A percentile compares a stretch with the other conserved stretches of the same genome.
phyloP scores from a whole-genome alignment of 257 asterid genomes.

The Eustoma russellianum region DNA sequence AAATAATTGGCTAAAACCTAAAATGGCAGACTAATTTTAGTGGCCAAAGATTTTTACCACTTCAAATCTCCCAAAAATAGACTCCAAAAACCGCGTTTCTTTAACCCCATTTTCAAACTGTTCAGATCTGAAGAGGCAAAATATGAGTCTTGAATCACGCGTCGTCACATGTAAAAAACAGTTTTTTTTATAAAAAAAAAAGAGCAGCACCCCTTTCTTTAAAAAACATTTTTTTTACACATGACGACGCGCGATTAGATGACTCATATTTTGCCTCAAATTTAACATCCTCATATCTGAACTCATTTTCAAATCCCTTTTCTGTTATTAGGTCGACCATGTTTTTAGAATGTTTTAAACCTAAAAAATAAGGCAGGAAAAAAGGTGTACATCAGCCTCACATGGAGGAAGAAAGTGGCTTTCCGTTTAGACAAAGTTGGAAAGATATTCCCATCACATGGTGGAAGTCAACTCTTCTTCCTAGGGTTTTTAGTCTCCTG shows the following conservation, averaged over 20 bases:
- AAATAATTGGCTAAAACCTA: not conserved
- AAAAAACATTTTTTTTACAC: no score
- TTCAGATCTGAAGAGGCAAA: no score
- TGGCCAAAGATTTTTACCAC: conserved; percentile 8
- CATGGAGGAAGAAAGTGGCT: not conserved
- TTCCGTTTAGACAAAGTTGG: not conserved
- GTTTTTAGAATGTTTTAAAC: not conserved
- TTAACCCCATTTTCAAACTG: no score
- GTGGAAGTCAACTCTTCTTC: conserved; percentile 6
- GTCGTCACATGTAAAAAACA: no score
- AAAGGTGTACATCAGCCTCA: not conserved
- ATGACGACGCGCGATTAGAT: no score
- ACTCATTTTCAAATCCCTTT: no score
- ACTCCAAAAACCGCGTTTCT: conserved; percentile 1
- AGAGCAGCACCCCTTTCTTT: no score
- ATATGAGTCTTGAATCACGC: no score
- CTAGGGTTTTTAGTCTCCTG: not conserved
- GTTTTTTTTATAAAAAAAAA: no score
- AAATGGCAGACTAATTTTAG: conserved; percentile 15
- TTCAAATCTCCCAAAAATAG: conserved; percentile 7
- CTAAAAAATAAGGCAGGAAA: not conserved
- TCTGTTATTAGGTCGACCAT: not conserved
- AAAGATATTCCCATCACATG: not conserved
- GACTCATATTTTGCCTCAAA: no score
- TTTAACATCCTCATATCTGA: no score